These are phyloP conservation scores for Rhizopogon rudus DNA, from an alignment of 768 basidiomycete genomes.

Conservation along the genomic window DNA sequence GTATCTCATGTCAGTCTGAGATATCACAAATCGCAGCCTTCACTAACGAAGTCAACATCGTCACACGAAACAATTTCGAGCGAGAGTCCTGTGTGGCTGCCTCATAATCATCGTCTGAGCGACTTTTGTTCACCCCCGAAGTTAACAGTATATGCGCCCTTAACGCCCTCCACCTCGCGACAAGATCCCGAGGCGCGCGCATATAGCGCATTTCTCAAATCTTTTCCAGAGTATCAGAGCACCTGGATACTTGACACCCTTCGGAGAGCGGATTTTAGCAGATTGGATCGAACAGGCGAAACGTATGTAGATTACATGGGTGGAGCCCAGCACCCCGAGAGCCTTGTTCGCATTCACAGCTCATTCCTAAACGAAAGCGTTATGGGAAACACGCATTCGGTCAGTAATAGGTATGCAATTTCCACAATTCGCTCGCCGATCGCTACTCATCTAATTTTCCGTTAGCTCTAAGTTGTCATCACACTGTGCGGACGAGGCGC, in stretches of 20 bases:
- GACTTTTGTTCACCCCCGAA: slow-evolving; percentile 5
- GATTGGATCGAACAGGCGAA: slow-evolving; percentile 59
- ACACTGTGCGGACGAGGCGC: slow-evolving; percentile 61
- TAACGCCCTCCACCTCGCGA: slow-evolving; percentile 13
- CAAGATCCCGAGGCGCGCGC: slow-evolving; percentile 35
- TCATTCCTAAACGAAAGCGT: slow-evolving; percentile 62
- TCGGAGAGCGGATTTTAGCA: slow-evolving; percentile 54
- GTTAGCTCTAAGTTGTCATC: slow-evolving; percentile 67
- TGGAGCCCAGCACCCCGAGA: slow-evolving; percentile 74
- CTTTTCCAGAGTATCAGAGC: slow-evolving; percentile 50
- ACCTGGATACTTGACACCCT: slow-evolving; percentile 72
- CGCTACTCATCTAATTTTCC: neutral
- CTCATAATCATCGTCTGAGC: slow-evolving; percentile 1
- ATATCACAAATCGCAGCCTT: slow-evolving; percentile 31
- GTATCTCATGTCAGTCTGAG: slow-evolving; percentile 34
- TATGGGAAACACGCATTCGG: slow-evolving; percentile 82
- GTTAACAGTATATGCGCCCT: slow-evolving; percentile 23
- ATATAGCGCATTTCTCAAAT: slow-evolving; percentile 43
- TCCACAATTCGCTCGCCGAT: neutral
- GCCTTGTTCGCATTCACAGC: slow-evolving; percentile 64
- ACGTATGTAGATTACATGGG: slow-evolving; percentile 89
- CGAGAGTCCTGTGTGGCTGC: slow-evolving; percentile 16
- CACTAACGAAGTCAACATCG: slow-evolving; percentile 29
- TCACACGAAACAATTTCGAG: slow-evolving; percentile 37
- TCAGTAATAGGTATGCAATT: slow-evolving; percentile 63